Evolutionary conservation across 106 monocot species (phyloP), one percentile per base, ranked within the genome.

Genomic region (Posidonia australis): DNA sequence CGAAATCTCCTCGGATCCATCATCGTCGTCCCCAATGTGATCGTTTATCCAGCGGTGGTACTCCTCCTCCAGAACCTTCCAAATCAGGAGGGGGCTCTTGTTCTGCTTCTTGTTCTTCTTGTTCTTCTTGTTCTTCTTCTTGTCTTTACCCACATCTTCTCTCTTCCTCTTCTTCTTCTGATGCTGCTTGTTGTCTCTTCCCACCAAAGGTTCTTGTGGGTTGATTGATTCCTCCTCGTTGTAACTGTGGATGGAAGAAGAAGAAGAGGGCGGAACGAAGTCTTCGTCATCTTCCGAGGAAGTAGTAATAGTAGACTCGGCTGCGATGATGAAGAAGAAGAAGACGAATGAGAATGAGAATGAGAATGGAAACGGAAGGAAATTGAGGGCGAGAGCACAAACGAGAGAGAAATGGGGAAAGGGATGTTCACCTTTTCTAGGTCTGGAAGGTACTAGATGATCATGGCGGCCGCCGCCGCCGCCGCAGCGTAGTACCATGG

Each of bases 41-140:
- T 77, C 61, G 32, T 75, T 70, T 13, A 85, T 18, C 85, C 85
- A 89, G 29, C 58, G 56, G 51, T 77, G 70, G 64, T 85, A 75
- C 60, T 85, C 79, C 11, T 70, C 51, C 59, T 82, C 82, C 77
- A 82, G 70, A 25, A 51, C 54, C 19, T 75, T n/a, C 75, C 67
- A 75, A 24, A 74, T 55, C 59, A 59, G 36, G 0, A 19, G 55
- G 22, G 27, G 13, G 5, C 20, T 18, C 44, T 51, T 28, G 27
- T 26, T 44, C 53, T 53, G n/a, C 48, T 12, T 62, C 18, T 17
- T 49, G 1, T 21, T 24, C 63, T 63, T 63, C 51, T 52, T 55
- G 10, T 19, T 13, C 48, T 22, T 43, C 66, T 47, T 58, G 19
- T 66, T 49, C 64, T 24, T 16, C 63, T 63, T 44, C 44, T 45